Percentiles rank a stretch among this genome's conserved stretches.
Conservation (phyloP, 257 asterid species). For the Solanum paucissectum region DNA sequence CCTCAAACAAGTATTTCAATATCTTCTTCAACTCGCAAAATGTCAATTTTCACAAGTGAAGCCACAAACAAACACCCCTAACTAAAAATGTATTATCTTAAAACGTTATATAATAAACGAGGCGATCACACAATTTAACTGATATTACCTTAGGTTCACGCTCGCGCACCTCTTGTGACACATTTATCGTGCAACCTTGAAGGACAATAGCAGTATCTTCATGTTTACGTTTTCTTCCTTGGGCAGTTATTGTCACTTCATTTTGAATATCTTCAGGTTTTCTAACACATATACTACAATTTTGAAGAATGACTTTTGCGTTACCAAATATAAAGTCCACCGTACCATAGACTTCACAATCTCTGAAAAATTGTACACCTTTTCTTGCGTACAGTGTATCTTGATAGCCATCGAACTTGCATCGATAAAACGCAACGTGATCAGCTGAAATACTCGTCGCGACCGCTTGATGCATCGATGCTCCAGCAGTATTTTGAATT, state of each 20-base stretch:
- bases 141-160: neutral
- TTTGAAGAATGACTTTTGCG: neutral
- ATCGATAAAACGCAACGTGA: neutral
- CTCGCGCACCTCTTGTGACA: neutral
- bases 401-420: conserved; percentile 4
- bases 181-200: neutral
- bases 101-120: neutral
- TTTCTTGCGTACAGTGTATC: neutral
- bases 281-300: neutral
- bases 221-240: neutral
- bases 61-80: neutral
- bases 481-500: neutral
- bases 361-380: neutral
- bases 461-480: neutral
- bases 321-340: conserved; percentile 9
- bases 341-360: neutral
- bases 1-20: neutral
- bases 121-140: neutral
- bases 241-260: neutral
- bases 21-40: neutral
- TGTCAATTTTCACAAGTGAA: neutral
- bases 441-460: neutral
- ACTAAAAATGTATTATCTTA: neutral
- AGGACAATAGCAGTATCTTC: neutral
- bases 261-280: neutral